A percentile compares a stretch with the other conserved stretches of the same genome.
Evolutionary conservation across 139 green algal species (phyloP).

Genomic region (Deuterostichococcus epilithicus): DNA sequence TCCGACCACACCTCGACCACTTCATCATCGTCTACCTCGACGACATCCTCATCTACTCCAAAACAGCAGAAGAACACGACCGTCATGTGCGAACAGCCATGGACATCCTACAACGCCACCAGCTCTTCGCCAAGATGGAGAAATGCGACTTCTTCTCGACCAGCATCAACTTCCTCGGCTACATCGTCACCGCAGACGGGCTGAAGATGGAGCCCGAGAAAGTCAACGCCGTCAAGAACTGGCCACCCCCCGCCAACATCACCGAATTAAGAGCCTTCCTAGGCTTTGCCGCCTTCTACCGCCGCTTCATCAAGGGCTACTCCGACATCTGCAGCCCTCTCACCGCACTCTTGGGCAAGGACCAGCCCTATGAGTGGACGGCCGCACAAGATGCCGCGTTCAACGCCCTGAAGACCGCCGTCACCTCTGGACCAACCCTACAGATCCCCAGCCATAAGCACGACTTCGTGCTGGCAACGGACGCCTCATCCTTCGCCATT

Average conservation of each 20-base stretch:
- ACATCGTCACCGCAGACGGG: slow-evolving; percentile 21
- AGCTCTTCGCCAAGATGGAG: slow-evolving; percentile 28
- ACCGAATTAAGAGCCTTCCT: slow-evolving; percentile 29
- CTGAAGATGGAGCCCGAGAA: slow-evolving; percentile 15
- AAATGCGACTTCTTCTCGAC: slow-evolving; percentile 44
- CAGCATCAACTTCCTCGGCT: slow-evolving; percentile 39
- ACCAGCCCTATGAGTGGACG: neutral
- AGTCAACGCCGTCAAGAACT: slow-evolving; percentile 8
- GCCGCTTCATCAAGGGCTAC: slow-evolving; percentile 28
- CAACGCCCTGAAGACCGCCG: slow-evolving; percentile 1
- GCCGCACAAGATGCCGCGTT: slow-evolving; percentile 8
- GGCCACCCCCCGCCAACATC: slow-evolving; percentile 13
- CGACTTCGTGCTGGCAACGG: slow-evolving; percentile 13
- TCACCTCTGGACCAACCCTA: slow-evolving; percentile 3
- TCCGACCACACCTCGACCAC: slow-evolving; percentile 24
- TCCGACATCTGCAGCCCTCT: slow-evolving; percentile 22
- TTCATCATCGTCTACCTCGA: slow-evolving; percentile 55
- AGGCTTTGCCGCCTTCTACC: slow-evolving; percentile 32
- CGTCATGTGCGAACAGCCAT: slow-evolving; percentile 40
- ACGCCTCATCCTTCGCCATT: slow-evolving; percentile 26
- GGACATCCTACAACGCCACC: slow-evolving; percentile 16
- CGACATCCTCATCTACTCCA: slow-evolving; percentile 49
- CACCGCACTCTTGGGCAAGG: neutral
- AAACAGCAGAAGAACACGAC: slow-evolving; percentile 31
- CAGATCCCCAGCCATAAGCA: neutral